A percentile compares a stretch with the other conserved stretches of the same genome.
Conservation (phyloP, 106 monocot genomes). For the Apostasia ramifera region DNA sequence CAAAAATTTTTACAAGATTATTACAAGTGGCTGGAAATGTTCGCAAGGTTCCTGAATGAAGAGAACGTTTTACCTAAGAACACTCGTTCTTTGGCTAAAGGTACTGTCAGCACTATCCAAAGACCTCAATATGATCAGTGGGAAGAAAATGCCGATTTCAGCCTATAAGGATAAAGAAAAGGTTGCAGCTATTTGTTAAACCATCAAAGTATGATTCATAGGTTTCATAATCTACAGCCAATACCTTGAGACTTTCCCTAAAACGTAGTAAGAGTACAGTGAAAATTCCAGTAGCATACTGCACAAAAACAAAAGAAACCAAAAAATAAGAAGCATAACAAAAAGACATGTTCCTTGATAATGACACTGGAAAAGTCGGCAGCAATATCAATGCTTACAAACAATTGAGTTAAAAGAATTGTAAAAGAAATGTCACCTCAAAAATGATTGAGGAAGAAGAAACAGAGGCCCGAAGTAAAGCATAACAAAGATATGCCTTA, state of each 20-base stretch:
- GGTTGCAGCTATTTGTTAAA: background rate
- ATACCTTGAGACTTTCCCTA: constrained; percentile 97
- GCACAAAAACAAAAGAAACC: constrained; percentile 17
- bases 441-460: constrained; percentile 80
- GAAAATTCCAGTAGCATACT: constrained; percentile 92
- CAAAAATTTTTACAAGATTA: too few relatives aligned
- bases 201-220: background rate
- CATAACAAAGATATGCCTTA: constrained; percentile 97
- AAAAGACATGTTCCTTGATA: background rate
- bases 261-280: constrained; percentile 87
- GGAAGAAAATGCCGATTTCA: constrained; percentile 94
- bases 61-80: constrained; percentile 63
- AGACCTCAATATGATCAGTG: constrained; percentile 78
- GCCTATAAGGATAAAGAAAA: constrained; percentile 36
- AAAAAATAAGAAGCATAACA: constrained; percentile 7
- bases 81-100: constrained; percentile 64
- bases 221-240: background rate
- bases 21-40: background rate
- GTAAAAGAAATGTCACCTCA: constrained; percentile 46
- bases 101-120: constrained; percentile 76
- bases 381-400: constrained; percentile 1
- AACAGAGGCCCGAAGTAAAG: constrained; percentile 84
- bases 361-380: background rate
- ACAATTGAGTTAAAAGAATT: background rate
- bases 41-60: background rate